Evolutionary conservation across 805 yeast species (phyloP), one percentile per base, ranked within the genome.

Genomic region (Ascoidea rubescens): DNA sequence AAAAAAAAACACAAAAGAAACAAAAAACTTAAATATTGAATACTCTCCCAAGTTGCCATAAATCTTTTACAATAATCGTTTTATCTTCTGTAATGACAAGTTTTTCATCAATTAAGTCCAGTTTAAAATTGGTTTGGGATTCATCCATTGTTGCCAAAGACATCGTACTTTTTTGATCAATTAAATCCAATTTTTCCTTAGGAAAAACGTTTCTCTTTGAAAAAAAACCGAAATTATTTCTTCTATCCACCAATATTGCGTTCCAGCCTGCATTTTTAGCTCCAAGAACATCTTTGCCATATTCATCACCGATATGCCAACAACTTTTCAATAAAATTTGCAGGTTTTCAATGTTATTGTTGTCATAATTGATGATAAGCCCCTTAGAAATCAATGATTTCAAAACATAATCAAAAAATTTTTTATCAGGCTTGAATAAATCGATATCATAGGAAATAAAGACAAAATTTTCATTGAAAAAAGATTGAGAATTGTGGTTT

Each of bases 301-400:
- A 62, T 56, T 75, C 79, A 60, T 84, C 90, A 0, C 91, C 91
- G 49, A 82, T 65, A 61, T 84, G 91, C 86, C 85, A 82, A 49
- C 70, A 62, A 10, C 58, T 55, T 7, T 52, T 49, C 33, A 60
- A 54, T 50, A 65, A 53, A 12, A 60, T 57, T 14, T 58, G 55
- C n/a, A 56, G 8, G 8, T 14, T 37, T 37, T 37, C 43, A 37
- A 37, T 37, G 2, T 37, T 14, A 37, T 37, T 48, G 10, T 51
- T 52, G 30, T 51, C 55, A 2, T 48, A 32, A 1, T 55, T n/a
- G 5, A 61, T 47, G 10, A 59, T 53, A 4, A 62, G 61, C 46
- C 59, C 51, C 8, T 58, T 62, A 2, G 54, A 56, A 4, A 56
- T 52, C 43, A 66, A 53, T 50, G 63, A 70, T 1, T 62, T 52